Evolutionary conservation across 1,284 basidiomycete species (phyloP).

Genomic region (Mycena citricolor): DNA sequence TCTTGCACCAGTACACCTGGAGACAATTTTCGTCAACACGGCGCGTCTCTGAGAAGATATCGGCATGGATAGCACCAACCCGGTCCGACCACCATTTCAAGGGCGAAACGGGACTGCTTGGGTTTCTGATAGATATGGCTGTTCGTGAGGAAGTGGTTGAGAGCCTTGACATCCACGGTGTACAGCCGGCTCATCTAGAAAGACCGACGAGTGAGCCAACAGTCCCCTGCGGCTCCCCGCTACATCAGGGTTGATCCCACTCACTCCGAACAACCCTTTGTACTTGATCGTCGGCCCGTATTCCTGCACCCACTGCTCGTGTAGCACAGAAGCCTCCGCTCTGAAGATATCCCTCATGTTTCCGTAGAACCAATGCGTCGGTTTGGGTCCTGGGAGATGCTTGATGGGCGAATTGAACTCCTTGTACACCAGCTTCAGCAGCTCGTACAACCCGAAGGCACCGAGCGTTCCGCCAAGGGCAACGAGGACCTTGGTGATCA

Average conservation of each 20-base stretch:
- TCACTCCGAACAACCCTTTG: slow-evolving; percentile 46
- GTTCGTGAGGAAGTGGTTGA: slow-evolving; percentile 49
- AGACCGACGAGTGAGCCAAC: not conserved
- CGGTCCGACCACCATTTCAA: slow-evolving; percentile 41
- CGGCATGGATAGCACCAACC: slow-evolving; percentile 31
- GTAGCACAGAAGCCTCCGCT: slow-evolving; percentile 39
- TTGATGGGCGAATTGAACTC: slow-evolving; percentile 15
- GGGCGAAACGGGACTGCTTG: slow-evolving; percentile 32
- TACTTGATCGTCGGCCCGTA: slow-evolving; percentile 55
- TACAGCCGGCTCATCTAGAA: slow-evolving; percentile 40
- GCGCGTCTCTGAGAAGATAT: not conserved
- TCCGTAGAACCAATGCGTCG: slow-evolving; percentile 49
- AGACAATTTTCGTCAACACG: not conserved
- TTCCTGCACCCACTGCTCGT: slow-evolving; percentile 53
- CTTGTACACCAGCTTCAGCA: slow-evolving; percentile 4
- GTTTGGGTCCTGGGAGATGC: slow-evolving; percentile 18
- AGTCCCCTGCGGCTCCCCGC: not conserved
- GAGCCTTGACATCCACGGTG: slow-evolving; percentile 48
- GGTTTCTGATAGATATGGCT: slow-evolving; percentile 48
- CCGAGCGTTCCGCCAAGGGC: slow-evolving; percentile 11
- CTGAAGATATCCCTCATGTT: slow-evolving; percentile 42
- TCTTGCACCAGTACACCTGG: slow-evolving; percentile 44
- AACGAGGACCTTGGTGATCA: slow-evolving; percentile 2
- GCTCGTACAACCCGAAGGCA: slow-evolving; percentile 7
- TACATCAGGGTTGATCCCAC: slow-evolving; percentile 18